Base-by-base conservation (phyloP, 768 basidiomycete genomes). In the Kwoniella sp. region DNA sequence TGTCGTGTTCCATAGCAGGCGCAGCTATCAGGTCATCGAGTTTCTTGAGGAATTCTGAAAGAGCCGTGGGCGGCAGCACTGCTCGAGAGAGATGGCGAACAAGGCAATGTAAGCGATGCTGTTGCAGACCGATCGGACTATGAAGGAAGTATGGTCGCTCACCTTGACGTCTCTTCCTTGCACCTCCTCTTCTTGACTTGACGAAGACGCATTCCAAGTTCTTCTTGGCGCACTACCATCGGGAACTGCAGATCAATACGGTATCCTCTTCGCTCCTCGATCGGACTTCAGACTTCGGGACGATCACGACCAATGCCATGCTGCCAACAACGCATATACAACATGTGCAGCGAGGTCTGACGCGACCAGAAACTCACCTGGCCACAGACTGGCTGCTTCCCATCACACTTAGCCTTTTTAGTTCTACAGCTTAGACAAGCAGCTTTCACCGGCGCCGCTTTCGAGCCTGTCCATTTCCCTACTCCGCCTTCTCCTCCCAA, bases 341-440 rank as follows among this genome's bases (percentile, higher is more conserved):
- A 12, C 13, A 25, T 2, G 1, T 17, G 5, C 26, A 19, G 37
- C 25, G 40, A 44, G 40, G 40, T 44, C 33, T 33, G 40, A 44
- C 8, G 10, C 40, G 40, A 19, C 33, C 33, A 33, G 7, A 33
- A 33, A 33, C 33, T 33, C 33, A 73, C 74, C 68, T 76, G 72
- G 2, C 73, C 70, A 52, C 78, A 79, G 9, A 78, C 64, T 6
- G 78, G 78, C 60, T 72, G 69, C 1, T 60, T 63, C 19, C 78
- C 78, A 61, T 79, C 78, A 37, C 78, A 79, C 60, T 76, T 71
- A 0, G 77, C 77, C 66, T 79, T 79, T 49, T 76, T 75, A 7
- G 67, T 69, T 40, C 78, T 63, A 50, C 78, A 79, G 36, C 68
- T 72, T 15, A 79, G 60, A 63, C 78, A 79, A 26, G 78, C 78